phyloP scores from a whole-genome alignment of 2,329 filamentous ascomycete species.

The Sporothrix globosa region DNA sequence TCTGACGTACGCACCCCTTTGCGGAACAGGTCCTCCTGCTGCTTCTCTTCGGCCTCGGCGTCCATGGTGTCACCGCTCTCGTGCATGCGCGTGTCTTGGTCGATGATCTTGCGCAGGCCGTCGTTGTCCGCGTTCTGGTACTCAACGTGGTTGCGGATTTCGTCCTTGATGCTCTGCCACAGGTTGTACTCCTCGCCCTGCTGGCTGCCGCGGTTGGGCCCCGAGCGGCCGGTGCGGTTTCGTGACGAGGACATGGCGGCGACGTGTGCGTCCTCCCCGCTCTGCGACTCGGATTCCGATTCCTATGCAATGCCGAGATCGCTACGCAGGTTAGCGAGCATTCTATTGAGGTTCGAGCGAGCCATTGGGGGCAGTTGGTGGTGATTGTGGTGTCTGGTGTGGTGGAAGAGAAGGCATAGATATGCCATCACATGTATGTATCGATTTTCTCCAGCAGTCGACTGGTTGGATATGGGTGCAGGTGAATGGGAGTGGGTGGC shows the following conservation, averaged over 20 bases:
- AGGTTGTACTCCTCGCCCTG: conserved; percentile 50
- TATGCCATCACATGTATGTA: background rate
- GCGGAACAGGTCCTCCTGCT: conserved; percentile 40
- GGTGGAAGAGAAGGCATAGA: background rate
- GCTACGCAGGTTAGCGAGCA: background rate
- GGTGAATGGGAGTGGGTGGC: background rate
- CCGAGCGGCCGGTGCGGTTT: conserved; percentile 41
- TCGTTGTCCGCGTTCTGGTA: conserved; percentile 48
- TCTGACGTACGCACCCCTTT: conserved; percentile 42
- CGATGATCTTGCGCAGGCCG: conserved; percentile 45
- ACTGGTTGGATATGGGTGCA: no score
- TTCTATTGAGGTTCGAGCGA: background rate
- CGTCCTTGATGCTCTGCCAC: conserved; percentile 49
- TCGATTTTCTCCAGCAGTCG: no score
- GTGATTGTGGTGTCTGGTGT: background rate
- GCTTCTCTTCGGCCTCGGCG: conserved; percentile 39
- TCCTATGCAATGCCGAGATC: background rate
- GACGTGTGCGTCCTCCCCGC: no score
- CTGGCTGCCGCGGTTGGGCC: conserved; percentile 47
- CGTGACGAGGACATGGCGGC: conserved; percentile 37
- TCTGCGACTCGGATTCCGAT: background rate
- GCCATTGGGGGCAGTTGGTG: background rate
- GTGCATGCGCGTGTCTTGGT: conserved; percentile 47
- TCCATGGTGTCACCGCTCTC: conserved; percentile 46
- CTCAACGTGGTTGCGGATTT: conserved; percentile 44